phyloP scores from a whole-genome alignment of 495 filamentous ascomycete species.

The Daldinia childiae region DNA sequence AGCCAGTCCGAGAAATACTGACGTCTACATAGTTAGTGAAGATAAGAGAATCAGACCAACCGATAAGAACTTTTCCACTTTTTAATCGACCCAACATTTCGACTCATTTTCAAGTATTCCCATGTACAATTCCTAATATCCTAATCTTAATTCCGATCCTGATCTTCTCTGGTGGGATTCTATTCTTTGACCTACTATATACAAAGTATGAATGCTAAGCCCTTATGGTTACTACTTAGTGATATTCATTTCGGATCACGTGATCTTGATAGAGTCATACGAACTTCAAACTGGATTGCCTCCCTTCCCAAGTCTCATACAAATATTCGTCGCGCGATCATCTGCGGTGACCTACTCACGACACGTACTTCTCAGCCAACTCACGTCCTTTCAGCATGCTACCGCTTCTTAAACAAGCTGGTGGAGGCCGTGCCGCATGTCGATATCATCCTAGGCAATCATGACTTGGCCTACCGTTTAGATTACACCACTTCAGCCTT shows the following conservation, averaged over 20 bases:
- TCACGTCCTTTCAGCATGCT: slow-evolving; percentile 46
- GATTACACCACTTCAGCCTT: slow-evolving; percentile 46
- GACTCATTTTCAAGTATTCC: neutral
- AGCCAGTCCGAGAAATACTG: neutral
- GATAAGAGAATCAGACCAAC: neutral
- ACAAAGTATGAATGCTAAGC: slow-evolving; percentile 3
- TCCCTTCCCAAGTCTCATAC: slow-evolving; percentile 19
- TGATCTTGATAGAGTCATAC: slow-evolving; percentile 42
- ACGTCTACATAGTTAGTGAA: neutral
- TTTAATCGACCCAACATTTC: neutral
- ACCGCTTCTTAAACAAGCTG: slow-evolving; percentile 45
- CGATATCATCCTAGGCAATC: slow-evolving; percentile 49
- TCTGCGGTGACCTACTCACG: slow-evolving; percentile 49
- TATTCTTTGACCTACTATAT: too few relatives aligned
- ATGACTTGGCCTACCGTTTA: slow-evolving; percentile 49
- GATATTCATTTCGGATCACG: slow-evolving; percentile 49
- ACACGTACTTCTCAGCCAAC: slow-evolving; percentile 47
- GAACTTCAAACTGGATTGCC: slow-evolving; percentile 48
- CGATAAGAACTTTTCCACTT: neutral
- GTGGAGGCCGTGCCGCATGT: slow-evolving; percentile 45
- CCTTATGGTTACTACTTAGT: slow-evolving; percentile 47
- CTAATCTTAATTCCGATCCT: too few relatives aligned
- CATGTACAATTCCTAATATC: neutral
- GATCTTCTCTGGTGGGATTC: too few relatives aligned
- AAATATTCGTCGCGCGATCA: slow-evolving; percentile 42